phyloP scores from a whole-genome alignment of 208 protist genomes.

The Leishmania amazonensis region DNA sequence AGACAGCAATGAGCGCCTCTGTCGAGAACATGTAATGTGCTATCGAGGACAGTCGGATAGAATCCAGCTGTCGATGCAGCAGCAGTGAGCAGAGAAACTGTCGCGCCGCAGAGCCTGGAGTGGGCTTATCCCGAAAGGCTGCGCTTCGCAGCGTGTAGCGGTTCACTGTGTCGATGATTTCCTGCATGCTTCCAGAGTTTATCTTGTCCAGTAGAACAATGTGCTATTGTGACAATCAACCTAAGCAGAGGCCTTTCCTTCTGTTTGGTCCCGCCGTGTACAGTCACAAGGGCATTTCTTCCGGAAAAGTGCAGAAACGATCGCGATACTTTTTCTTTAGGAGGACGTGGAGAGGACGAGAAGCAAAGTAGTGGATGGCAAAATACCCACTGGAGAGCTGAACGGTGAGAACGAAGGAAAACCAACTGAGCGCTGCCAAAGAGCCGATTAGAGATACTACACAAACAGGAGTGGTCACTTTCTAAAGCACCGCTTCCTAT shows the following conservation, averaged over 20 bases:
- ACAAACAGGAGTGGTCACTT: not conserved
- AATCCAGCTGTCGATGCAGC: slow-evolving; percentile 38
- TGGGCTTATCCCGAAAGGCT: slow-evolving; percentile 31
- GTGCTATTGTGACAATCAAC: not conserved
- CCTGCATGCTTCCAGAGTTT: slow-evolving; percentile 47
- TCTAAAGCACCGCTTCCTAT: not conserved
- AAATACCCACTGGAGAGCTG: not conserved
- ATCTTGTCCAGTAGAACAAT: not conserved
- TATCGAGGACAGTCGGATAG: slow-evolving; percentile 48
- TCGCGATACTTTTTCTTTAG: not conserved
- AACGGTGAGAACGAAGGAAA: not conserved
- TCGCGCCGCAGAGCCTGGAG: slow-evolving; percentile 36
- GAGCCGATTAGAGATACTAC: not conserved
- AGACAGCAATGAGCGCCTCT: slow-evolving; percentile 62
- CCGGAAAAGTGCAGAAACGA: not conserved
- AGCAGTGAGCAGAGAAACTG: slow-evolving; percentile 65
- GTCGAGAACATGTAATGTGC: slow-evolving; percentile 65
- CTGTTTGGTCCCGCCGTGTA: not conserved
- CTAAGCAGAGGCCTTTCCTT: not conserved
- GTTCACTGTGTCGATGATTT: slow-evolving; percentile 65
- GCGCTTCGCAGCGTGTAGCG: slow-evolving; percentile 45
- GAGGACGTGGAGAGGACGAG: not conserved
- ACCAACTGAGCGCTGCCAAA: not conserved
- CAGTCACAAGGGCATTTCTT: not conserved
- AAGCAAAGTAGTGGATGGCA: not conserved